Evolutionary conservation across 2,329 filamentous ascomycete species (phyloP), one percentile per base, ranked within the genome.

Genomic region (Colletotrichum tanaceti): DNA sequence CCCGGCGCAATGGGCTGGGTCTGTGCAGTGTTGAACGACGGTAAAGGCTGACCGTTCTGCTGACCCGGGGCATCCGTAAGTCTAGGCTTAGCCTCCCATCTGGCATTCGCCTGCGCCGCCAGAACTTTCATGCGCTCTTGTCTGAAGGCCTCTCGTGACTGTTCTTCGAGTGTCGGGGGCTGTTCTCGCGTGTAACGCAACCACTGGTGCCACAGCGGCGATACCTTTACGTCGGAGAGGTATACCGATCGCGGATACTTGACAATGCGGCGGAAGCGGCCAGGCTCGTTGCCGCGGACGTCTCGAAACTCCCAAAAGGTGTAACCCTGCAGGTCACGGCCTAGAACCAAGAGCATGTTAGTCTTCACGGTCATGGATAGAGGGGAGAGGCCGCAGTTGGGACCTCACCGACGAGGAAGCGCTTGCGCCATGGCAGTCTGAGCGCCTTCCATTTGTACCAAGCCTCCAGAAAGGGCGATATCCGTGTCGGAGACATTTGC

Each of bases 251-350:
- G 78, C 13, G 88, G 87, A 77, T 87, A 89, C 73, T 87, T 75
- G 57, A 90, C 87, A 71, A 90, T 90, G 75, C 89, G 86, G 39
- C 89, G 86, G 84, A 86, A 87, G 72, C 86, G 85, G 41, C 75
- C 72, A 53, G 77, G 67, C 20, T 70, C 73, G 64, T 77, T 73
- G 68, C 79, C 78, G 63, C 83, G 81, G 7, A 79, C 73, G 72
- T 89, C 85, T 67, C 83, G 84, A 79, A 91, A 90, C 74, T 90
- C 87, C 89, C 89, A 91, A 81, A 86, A 91, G 4, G 89, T 90
- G 79, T 91, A 91, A 63, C 89, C 88, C 28, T 87, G 75, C 66
- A 91, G 87, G 75, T 91, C 89, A 73, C 86, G 82, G 72, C 89
- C 89, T 91, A 71, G 24, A 49, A 41, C 38, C 55, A 35, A 10